Percentiles rank a stretch among this genome's conserved stretches.
These are phyloP conservation scores for Fusarium setosum DNA, from an alignment of 2,329 filamentous ascomycete genomes.

Conservation along the genomic window DNA sequence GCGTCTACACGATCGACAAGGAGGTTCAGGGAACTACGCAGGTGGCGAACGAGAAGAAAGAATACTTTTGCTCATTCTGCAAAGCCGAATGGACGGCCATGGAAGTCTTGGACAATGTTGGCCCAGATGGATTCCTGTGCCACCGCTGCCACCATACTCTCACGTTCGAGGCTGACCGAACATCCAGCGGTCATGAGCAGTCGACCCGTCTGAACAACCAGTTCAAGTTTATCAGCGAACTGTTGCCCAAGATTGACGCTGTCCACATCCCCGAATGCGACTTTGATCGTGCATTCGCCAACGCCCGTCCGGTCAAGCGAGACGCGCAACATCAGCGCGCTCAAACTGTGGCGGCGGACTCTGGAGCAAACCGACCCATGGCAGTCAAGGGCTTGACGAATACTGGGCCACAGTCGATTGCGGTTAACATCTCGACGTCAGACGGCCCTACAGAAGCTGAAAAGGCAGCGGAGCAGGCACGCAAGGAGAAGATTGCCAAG, in stretches of 20 bases:
- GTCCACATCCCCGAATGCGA: conserved; percentile 79
- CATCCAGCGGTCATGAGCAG: conserved; percentile 77
- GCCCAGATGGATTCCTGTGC: conserved; percentile 81
- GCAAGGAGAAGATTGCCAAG: conserved; percentile 72
- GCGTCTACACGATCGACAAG: conserved; percentile 88
- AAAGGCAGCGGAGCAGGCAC: conserved; percentile 71
- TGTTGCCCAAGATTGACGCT: conserved; percentile 82
- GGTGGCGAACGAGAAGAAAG: conserved; percentile 87
- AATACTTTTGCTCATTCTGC: conserved; percentile 87
- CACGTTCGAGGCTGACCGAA: conserved; percentile 73
- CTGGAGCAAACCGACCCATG: conserved; percentile 66
- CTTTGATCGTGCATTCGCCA: conserved; percentile 75
- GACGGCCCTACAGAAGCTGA: conserved; percentile 76
- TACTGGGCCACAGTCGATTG: conserved; percentile 75
- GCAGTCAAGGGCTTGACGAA: conserved; percentile 77
- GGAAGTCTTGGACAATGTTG: conserved; percentile 84
- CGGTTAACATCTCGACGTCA: conserved; percentile 74
- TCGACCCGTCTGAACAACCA: conserved; percentile 82
- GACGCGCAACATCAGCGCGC: conserved; percentile 75
- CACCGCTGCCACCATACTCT: conserved; percentile 78
- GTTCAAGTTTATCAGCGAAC: conserved; percentile 80
- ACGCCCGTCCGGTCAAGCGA: conserved; percentile 72
- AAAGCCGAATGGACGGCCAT: conserved; percentile 88
- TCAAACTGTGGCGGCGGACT: conserved; percentile 68
- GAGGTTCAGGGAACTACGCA: conserved; percentile 87